Conservation (phyloP, 23 red algal genomes). For the Chondrus crispus region DNA sequence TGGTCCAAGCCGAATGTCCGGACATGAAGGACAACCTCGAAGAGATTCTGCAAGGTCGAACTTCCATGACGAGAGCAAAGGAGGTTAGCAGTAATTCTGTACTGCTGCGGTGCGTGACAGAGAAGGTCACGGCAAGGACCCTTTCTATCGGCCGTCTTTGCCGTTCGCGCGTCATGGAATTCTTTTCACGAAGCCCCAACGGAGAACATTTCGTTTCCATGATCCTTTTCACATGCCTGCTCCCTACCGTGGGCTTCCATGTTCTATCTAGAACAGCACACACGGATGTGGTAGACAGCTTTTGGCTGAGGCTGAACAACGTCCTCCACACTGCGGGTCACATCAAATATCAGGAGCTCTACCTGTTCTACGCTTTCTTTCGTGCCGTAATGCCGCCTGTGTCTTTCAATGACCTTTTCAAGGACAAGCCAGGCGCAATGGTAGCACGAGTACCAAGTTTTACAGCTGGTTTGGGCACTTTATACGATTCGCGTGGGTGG, state of each 20-base stretch:
- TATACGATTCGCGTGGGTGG: not conserved
- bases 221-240: not conserved
- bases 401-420: not conserved
- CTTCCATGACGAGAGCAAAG: too few species aligned
- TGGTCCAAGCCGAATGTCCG: not conserved
- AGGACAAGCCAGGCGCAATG: not conserved
- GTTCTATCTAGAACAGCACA: not conserved
- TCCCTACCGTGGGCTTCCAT: not conserved
- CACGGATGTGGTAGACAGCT: constrained; percentile 3
- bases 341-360: constrained; percentile 1
- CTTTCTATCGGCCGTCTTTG: not conserved
- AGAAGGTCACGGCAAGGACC: not conserved
- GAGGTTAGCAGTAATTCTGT: too few species aligned
- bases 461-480: not conserved
- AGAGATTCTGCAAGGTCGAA: not conserved
- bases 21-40: not conserved
- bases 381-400: not conserved
- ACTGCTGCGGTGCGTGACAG: not conserved
- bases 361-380: not conserved
- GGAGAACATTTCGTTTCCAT: not conserved
- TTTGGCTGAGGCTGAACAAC: not conserved
- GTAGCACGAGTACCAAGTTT: not conserved
- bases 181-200: not conserved
- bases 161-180: not conserved
- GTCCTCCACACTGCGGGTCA: not conserved